These are phyloP conservation scores for Vigna nakashimae DNA, from an alignment of 306 rosid species.

Conservation along the genomic window DNA sequence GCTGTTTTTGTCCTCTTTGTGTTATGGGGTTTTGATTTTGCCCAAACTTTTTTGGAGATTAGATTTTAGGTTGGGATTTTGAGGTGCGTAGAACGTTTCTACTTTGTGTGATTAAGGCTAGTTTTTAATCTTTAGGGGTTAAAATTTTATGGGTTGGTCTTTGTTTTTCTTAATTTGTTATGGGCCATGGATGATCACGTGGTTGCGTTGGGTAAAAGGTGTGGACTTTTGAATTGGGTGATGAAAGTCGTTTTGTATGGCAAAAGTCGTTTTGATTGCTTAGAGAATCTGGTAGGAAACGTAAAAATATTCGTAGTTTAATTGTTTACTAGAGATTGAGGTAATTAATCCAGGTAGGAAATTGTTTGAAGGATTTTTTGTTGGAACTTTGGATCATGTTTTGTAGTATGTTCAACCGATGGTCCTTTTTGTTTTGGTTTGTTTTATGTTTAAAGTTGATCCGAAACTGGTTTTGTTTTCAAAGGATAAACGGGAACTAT, in stretches of 20 bases:
- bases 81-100: constrained; percentile 21
- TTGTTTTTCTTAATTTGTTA: constrained; percentile 16
- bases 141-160: neutral
- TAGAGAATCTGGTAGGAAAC: constrained; percentile 39
- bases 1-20: constrained; percentile 1
- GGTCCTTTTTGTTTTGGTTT: neutral
- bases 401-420: neutral
- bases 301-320: neutral
- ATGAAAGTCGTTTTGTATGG: neutral
- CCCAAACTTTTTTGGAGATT: neutral
- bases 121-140: neutral
- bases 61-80: constrained; percentile 36
- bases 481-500: neutral
- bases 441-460: constrained; percentile 27
- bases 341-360: neutral
- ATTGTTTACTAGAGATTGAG: neutral
- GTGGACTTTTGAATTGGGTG: neutral
- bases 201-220: neutral
- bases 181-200: constrained; percentile 35
- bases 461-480: constrained; percentile 27
- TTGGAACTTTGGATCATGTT: constrained; percentile 14
- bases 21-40: constrained; percentile 26
- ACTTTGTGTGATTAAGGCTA: neutral
- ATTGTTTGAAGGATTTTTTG: neutral
- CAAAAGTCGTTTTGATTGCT: neutral